Conservation (phyloP, 2,329 filamentous ascomycete genomes). For the Fusarium decemcellulare region DNA sequence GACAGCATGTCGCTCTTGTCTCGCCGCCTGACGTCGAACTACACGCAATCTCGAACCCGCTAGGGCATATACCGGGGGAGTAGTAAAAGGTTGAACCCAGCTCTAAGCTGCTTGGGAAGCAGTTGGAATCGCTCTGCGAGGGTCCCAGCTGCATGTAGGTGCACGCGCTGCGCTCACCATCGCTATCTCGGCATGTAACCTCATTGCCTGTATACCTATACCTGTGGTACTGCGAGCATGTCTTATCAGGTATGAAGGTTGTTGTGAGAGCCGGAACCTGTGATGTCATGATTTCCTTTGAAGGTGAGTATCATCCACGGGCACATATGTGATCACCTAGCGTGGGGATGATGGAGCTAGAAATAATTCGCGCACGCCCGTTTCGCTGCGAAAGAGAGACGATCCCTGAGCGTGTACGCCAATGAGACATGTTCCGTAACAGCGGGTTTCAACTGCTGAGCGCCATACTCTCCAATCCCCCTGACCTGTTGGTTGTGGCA, state of each 20-base stretch:
- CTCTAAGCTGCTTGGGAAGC: not conserved
- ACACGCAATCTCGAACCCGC: not conserved
- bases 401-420: not conserved
- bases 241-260: not conserved
- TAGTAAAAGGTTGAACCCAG: constrained; percentile 1
- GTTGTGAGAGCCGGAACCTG: constrained; percentile 2
- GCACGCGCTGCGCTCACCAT: not conserved
- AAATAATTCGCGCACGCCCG: constrained; percentile 7
- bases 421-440: not conserved
- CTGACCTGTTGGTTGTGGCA: too few species aligned
- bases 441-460: too few species aligned
- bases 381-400: not conserved
- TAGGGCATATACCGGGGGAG: not conserved
- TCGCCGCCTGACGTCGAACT: not conserved
- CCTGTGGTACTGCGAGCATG: constrained; percentile 3
- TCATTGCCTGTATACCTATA: not conserved
- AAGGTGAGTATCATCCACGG: not conserved
- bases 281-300: constrained; percentile 3
- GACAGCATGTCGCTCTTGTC: constrained; percentile 2
- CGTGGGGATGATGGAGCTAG: constrained; percentile 1
- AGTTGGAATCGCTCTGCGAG: not conserved
- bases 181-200: not conserved
- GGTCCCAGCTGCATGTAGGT: constrained; percentile 2
- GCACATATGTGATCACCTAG: not conserved
- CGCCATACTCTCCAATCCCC: too few species aligned